Percentiles rank a stretch among this genome's conserved stretches.
phyloP scores from a whole-genome alignment of 768 basidiomycete genomes.

The Strobilomyces echinocephalus region DNA sequence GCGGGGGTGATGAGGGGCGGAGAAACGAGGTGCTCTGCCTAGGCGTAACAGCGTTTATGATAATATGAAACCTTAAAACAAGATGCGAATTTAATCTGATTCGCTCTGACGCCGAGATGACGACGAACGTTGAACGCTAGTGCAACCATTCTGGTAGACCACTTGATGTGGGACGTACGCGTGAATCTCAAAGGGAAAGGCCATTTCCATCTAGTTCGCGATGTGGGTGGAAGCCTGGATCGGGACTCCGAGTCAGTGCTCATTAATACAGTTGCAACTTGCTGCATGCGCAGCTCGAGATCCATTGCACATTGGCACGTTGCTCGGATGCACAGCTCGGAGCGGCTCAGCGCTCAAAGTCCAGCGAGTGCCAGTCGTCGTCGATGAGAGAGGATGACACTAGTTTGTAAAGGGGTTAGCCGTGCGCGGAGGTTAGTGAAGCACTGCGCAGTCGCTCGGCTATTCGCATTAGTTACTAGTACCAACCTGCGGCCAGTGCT shows the following conservation, averaged over 20 bases:
- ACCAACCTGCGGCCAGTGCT: neutral
- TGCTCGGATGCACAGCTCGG: neutral
- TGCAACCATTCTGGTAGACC: conserved; percentile 4
- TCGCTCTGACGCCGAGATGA: conserved; percentile 27
- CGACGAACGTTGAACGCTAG: conserved; percentile 1
- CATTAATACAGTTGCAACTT: conserved; percentile 2
- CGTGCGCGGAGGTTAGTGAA: neutral
- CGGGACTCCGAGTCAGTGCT: conserved; percentile 2
- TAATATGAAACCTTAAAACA: conserved; percentile 23
- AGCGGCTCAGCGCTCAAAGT: neutral
- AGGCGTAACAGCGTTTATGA: neutral
- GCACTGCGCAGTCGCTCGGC: conserved; percentile 8
- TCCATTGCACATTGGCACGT: conserved; percentile 4
- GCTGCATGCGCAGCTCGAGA: conserved; percentile 7
- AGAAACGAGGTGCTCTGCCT: conserved; percentile 12
- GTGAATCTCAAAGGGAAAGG: conserved; percentile 4
- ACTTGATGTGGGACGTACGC: conserved; percentile 7
- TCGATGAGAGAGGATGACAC: neutral
- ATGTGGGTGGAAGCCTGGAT: conserved; percentile 17
- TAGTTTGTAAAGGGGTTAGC: neutral
- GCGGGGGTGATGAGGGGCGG: conserved; percentile 20
- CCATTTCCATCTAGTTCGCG: conserved; percentile 2
- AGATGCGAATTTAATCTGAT: conserved; percentile 9
- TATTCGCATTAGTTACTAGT: neutral
- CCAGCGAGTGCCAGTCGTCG: conserved; percentile 5